phyloP scores from a whole-genome alignment of 1,284 basidiomycete genomes.

The Dichomitus squalens region DNA sequence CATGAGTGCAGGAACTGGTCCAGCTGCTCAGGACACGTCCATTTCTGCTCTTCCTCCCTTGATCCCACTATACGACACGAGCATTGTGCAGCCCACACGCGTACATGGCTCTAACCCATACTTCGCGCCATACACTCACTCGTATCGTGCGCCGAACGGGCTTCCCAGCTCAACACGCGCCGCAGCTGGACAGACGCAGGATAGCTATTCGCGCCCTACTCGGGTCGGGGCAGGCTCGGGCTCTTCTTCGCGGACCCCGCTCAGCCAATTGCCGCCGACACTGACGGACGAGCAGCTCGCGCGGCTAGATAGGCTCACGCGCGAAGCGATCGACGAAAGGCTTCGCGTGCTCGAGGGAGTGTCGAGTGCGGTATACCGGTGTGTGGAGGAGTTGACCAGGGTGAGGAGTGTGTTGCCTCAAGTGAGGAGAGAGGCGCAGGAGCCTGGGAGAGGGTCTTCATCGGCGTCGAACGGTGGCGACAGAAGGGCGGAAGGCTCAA shows the following conservation, averaged over 20 bases:
- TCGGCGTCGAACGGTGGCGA: neutral
- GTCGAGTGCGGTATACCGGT: slow-evolving; percentile 65
- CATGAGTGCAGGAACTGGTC: slow-evolving; percentile 7
- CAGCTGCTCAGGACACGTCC: slow-evolving; percentile 17
- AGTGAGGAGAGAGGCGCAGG: slow-evolving; percentile 1
- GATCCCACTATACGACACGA: slow-evolving; percentile 43
- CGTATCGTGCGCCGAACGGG: neutral
- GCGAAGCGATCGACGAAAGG: slow-evolving; percentile 83
- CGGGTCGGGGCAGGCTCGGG: slow-evolving; percentile 4
- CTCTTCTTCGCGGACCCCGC: slow-evolving; percentile 22
- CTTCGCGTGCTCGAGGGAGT: slow-evolving; percentile 76
- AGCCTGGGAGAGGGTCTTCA: neutral
- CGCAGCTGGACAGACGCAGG: neutral
- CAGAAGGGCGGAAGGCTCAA: neutral
- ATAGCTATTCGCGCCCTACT: neutral
- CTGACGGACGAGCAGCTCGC: slow-evolving; percentile 63
- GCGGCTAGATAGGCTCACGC: slow-evolving; percentile 62
- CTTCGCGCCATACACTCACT: slow-evolving; percentile 4
- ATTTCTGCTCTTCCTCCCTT: slow-evolving; percentile 42
- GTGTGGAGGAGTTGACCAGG: slow-evolving; percentile 77
- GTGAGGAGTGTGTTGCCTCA: slow-evolving; percentile 70
- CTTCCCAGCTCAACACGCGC: neutral
- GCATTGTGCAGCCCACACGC: slow-evolving; percentile 5
- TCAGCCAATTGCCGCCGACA: slow-evolving; percentile 46
- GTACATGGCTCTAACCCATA: neutral